Evolutionary conservation across 768 basidiomycete genomes (phyloP), one percentile per base, ranked within the genome.

Genomic region (Hebeloma cylindrosporum): DNA sequence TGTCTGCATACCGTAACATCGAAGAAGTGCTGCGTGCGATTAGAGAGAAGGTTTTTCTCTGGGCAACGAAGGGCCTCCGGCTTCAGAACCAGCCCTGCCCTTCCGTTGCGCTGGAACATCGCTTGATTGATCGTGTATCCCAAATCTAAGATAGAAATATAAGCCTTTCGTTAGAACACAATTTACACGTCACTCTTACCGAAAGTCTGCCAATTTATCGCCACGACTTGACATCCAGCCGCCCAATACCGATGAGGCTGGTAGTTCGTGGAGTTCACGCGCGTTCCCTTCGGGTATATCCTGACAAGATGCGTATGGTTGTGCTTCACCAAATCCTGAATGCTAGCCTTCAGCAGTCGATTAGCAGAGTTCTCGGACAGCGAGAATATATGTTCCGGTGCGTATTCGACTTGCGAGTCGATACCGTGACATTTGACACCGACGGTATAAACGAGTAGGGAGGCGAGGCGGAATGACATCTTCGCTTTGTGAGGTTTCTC

Each of bases 171-270:
- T 32, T 28, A 28, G 20, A 7, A 13, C 22, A 27, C 7, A 31
- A 23, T 11, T 40, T 48, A 35, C 7, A 18, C 25, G 21, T 13
- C 23, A 22, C 1, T 71, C 83, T 43, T 59, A 94, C 93, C 93
- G 53, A 84, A 84, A 0, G 93, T 98, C 66, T 99, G 95, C 93
- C 93, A 98, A 64, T 99, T 99, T 43, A 99, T 75, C 6, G 95
- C 93, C 0, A 93, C 93, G 4, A 97, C 66, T 63, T 97, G 94
- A 9, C 82, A 78, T 0, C 95, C 95, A 2, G 82, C 82, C 1
- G 82, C 80, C 95, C 95, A 99, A 60, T 82, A 93, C 13, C 82
- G 76, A 64, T 93, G 84, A 5, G 94, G 94, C 50, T 87, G 77
- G 56, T 85, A 97, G 59, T 98, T 98, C 17, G 82, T 82, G 52